Percentiles rank a stretch among this genome's conserved stretches.
Evolutionary conservation across 2,329 filamentous ascomycete species (phyloP).

Genomic region (Helotiales sp.): DNA sequence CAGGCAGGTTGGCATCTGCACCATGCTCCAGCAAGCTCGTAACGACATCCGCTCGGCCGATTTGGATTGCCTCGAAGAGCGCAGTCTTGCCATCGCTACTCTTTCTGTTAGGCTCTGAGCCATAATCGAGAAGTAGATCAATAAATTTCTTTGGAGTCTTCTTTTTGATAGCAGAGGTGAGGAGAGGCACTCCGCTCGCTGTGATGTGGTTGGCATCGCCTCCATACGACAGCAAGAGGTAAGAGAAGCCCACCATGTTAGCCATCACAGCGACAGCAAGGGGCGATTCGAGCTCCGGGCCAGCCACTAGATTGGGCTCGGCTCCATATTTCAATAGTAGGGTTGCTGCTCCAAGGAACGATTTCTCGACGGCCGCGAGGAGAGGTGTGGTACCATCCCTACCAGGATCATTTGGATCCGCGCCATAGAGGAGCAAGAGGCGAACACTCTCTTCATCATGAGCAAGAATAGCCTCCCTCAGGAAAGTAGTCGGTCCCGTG

Average conservation of each 20-base stretch:
- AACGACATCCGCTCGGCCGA: slow-evolving; percentile 57
- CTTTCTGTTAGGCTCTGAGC: slow-evolving; percentile 58
- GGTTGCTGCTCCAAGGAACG: slow-evolving; percentile 56
- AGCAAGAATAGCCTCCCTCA: slow-evolving; percentile 53
- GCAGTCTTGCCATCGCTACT: slow-evolving; percentile 62
- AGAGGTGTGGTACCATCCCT: slow-evolving; percentile 52
- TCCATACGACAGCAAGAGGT: slow-evolving; percentile 61
- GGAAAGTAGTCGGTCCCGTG: slow-evolving; percentile 45
- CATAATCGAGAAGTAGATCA: slow-evolving; percentile 60
- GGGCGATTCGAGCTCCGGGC: slow-evolving; percentile 54
- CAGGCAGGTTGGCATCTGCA: slow-evolving; percentile 67
- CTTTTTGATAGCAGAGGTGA: slow-evolving; percentile 61
- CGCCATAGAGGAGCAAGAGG: slow-evolving; percentile 56
- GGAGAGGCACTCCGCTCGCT: slow-evolving; percentile 57
- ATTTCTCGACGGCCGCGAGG: slow-evolving; percentile 49
- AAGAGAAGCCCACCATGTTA: slow-evolving; percentile 56
- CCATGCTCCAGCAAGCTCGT: slow-evolving; percentile 54
- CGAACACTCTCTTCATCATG: slow-evolving; percentile 55
- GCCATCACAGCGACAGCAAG: slow-evolving; percentile 51
- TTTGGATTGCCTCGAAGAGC: slow-evolving; percentile 61
- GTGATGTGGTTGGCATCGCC: slow-evolving; percentile 56
- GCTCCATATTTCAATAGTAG: slow-evolving; percentile 65
- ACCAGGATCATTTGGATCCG: slow-evolving; percentile 54
- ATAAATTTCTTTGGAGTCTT: slow-evolving; percentile 54
- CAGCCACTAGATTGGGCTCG: slow-evolving; percentile 53